Base-by-base conservation (phyloP, 768 basidiomycete species). In the Podaxis carcinomalis region DNA sequence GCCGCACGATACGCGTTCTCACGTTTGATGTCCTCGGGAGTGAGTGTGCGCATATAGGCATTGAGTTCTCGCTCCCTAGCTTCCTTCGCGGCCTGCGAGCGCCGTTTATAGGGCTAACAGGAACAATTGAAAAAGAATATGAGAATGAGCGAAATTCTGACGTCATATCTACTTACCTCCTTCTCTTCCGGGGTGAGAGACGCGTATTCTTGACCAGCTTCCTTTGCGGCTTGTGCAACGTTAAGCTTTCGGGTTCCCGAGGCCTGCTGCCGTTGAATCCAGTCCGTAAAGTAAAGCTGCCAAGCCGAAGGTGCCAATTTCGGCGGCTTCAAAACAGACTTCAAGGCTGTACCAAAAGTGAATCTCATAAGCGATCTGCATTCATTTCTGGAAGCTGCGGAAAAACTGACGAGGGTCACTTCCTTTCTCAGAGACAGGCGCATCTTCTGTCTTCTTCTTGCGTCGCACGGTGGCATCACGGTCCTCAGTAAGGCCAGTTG, bases 281-380 rank as follows among this genome's bases (percentile, higher is more conserved):
- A 95, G 70, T 96, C 93, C 23, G 93, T 93, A 72, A 97, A 96
- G 75, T 93, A 97, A 47, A 97, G 82, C 73, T 97, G 95, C 95
- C 95, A 97, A 57, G 94, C 92, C 2, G 93, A 95, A 3, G 92
- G 93, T 5, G 95, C 92, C 67, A 94, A 82, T 77, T 95, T 94
- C 51, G 94, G 94, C 19, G 92, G 93, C 46, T 88, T 87, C 61
- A 97, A 79, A 10, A 85, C 74, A 42, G 94, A 94, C 74, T 90
- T 94, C 58, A 84, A 76, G 39, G 80, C 89, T 88, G 73, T 60
- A 71, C 68, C 39, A 59, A 57, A 58, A 62, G 56, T 57, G 54
- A 52, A 68, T 61, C 62, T 64, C 57, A 56, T 62, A 53, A 59
- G 44, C 42, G 50, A 51, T 55, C 49, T 62, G 53, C 62, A 51